A percentile compares a stretch with the other conserved stretches of the same genome.
Evolutionary conservation across 805 yeast genomes (phyloP).

Genomic region (Metschnikowia bowlesiae): DNA sequence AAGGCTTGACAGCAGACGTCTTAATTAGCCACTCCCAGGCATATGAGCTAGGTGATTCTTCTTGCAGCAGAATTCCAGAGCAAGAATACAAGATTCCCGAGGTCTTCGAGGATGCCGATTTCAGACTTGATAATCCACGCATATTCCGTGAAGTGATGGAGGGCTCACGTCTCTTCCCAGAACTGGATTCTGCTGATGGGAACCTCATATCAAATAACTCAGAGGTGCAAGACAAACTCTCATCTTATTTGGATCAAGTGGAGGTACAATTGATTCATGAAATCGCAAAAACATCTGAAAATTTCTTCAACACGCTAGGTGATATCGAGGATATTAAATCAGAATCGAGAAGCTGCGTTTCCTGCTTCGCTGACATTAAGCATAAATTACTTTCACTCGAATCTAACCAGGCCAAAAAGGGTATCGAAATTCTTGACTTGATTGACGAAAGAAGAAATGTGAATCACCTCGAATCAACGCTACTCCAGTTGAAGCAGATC

Average conservation of each 20-base stretch:
- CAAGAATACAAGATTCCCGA: constrained; percentile 47
- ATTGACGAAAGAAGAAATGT: constrained; percentile 55
- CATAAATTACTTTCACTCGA: constrained; percentile 44
- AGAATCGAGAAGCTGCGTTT: constrained; percentile 50
- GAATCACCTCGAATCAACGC: constrained; percentile 56
- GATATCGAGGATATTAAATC: constrained; percentile 64
- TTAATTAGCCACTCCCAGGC: constrained; percentile 27
- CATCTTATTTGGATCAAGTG: constrained; percentile 78
- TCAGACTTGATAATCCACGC: constrained; percentile 85
- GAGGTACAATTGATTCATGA: constrained; percentile 78
- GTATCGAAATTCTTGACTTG: constrained; percentile 46
- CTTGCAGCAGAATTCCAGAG: constrained; percentile 2
- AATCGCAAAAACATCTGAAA: constrained; percentile 77
- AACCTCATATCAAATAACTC: constrained; percentile 45
- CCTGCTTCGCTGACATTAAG: constrained; percentile 44
- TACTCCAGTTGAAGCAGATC: constrained; percentile 48
- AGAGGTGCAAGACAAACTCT: constrained; percentile 68
- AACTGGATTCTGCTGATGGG: constrained; percentile 17
- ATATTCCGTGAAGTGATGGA: constrained; percentile 72
- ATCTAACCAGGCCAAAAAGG: constrained; percentile 45
- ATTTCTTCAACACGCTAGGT: constrained; percentile 79
- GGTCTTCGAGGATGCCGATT: constrained; percentile 62
- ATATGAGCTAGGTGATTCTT: constrained; percentile 8
- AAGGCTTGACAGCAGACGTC: constrained; percentile 34
- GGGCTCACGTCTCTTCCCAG: constrained; percentile 42